Evolutionary conservation across 108 stramenopile species (phyloP), one percentile per base, ranked within the genome.

Genomic region (Cyclotella kingstonii): DNA sequence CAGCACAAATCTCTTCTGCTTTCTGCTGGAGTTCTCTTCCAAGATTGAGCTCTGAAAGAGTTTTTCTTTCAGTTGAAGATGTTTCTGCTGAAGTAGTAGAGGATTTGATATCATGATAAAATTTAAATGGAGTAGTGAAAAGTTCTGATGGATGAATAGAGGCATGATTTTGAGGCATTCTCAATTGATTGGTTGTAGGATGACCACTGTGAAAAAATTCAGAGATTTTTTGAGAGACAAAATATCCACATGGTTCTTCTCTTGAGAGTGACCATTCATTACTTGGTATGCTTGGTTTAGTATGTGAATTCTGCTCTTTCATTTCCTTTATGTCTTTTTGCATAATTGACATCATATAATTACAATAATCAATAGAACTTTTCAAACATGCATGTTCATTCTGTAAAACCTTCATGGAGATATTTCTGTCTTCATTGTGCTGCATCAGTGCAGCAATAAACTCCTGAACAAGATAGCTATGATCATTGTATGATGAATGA

Each of bases 1-100:
- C 75, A 38, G 75, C 75, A 39, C 75, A 76, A 40, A 76, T 76
- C 43, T 76, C 75, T 25, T 76, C 75, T 3, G 75, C 75, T 21
- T 76, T 76, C 18, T 44, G 68, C 17, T 67, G 54, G n/a, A 76
- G 49, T 54, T 76, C 75, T 47, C 68, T 76, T 54, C 68, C 75
- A n/a, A 62, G 56, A 42, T 58, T 73, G 22, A 76, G 49, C 41
- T 75, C 50, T 4, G 52, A 64, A 21, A 36, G 39, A 30, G 50
- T 26, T 42, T 58, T 25, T 23, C 57, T 40, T 51, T 59, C 50
- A 38, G 41, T 41, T 0, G 6, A 38, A 18, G 54, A 48, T 29
- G 59, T 41, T 52, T 46, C 58, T 18, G 40, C 60, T 23, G 60
- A 31, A 15, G 31, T 39, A 1, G 47, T 62, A n/a, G 63, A 31